Evolutionary conservation across 2,329 filamentous ascomycete genomes (phyloP).

Genomic region (Pezicula carpinea): DNA sequence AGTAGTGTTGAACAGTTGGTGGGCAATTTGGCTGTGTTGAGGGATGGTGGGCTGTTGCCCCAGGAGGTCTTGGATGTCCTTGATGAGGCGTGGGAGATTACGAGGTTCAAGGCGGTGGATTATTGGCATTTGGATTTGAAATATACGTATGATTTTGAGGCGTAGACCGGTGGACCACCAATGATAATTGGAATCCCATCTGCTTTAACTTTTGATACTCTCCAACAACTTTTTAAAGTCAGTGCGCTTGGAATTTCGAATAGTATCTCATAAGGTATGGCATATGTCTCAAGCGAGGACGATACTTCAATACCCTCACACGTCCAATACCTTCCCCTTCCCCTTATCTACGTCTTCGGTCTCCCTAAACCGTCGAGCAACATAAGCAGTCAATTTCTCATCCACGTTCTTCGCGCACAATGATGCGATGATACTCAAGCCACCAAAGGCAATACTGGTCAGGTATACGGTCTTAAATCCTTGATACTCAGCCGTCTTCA

Average conservation of each 20-base stretch:
- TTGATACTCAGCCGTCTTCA: slow-evolving; percentile 27
- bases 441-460: slow-evolving; percentile 32
- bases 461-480: slow-evolving; percentile 29
- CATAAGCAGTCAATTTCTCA: slow-evolving; percentile 27
- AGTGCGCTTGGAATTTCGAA: no score
- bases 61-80: slow-evolving; percentile 34
- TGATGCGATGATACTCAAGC: slow-evolving; percentile 26
- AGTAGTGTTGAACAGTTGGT: slow-evolving; percentile 52
- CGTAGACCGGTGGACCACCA: no score
- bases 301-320: no score
- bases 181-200: no score
- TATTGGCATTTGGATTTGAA: slow-evolving; percentile 29
- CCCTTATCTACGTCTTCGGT: no score
- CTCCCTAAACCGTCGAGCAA: slow-evolving; percentile 15
- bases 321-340: no score
- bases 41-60: slow-evolving; percentile 35
- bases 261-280: no score
- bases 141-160: not conserved
- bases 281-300: no score
- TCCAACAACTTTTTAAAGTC: no score
- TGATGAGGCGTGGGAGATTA: slow-evolving; percentile 31
- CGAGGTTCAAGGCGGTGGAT: slow-evolving; percentile 24
- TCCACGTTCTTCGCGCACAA: slow-evolving; percentile 30
- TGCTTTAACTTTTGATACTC: no score
- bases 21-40: slow-evolving; percentile 39